Conservation (phyloP, 1,284 basidiomycete genomes). For the Rhodotorula glutinis region DNA sequence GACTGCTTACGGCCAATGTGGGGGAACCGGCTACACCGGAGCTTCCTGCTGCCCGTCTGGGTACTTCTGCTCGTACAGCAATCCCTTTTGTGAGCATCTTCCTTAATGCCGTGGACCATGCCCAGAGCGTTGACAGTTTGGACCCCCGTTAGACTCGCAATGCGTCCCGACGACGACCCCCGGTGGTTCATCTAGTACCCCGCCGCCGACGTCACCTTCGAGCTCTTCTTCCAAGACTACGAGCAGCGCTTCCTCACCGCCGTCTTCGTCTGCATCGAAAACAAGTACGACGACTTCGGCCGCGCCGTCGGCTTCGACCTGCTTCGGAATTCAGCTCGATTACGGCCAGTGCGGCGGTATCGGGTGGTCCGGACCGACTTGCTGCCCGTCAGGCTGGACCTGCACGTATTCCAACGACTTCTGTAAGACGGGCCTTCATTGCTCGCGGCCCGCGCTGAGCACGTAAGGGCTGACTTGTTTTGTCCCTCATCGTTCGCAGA, state of each 20-base stretch:
- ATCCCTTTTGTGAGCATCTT: background rate
- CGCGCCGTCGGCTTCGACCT: background rate
- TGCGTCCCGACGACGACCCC: background rate
- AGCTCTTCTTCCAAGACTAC: background rate
- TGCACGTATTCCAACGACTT: conserved; percentile 1
- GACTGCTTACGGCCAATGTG: conserved; percentile 1
- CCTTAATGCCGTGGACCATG: no score
- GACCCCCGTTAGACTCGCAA: background rate
- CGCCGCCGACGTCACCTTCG: background rate
- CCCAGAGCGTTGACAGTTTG: no score
- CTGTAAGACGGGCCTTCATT: no score
- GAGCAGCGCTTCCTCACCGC: background rate
- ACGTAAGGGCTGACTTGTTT: no score
- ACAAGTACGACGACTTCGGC: background rate
- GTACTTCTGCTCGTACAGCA: conserved; percentile 6
- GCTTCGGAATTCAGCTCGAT: background rate
- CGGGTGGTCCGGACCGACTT: background rate
- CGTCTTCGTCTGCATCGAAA: background rate
- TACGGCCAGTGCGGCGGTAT: conserved; percentile 15
- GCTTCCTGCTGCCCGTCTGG: conserved; percentile 10
- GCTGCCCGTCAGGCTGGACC: background rate
- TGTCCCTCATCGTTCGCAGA: conserved; percentile 2
- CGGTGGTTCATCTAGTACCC: background rate
- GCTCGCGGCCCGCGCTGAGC: no score
- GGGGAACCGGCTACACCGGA: background rate